These are phyloP conservation scores for Periconia sp. DNA, from an alignment of 2,329 filamentous ascomycete species.

Conservation along the genomic window DNA sequence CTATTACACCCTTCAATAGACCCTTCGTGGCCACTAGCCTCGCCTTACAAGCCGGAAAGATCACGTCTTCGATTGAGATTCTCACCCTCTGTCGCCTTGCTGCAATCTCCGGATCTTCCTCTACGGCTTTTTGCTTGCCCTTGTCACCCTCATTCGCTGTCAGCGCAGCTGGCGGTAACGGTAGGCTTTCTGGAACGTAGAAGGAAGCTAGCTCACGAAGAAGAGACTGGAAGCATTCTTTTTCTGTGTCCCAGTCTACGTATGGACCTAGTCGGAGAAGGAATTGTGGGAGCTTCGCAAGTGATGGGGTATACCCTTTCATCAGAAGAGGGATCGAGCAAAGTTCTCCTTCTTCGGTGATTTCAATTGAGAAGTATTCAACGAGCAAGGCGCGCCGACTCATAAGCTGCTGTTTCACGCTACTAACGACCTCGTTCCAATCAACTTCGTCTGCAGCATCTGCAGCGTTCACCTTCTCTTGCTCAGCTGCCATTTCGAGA, in stretches of 20 bases:
- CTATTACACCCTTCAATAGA: slow-evolving; percentile 78
- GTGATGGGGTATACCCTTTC: slow-evolving; percentile 84
- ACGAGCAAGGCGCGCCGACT: slow-evolving; percentile 82
- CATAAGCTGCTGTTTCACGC: slow-evolving; percentile 72
- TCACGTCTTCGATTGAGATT: slow-evolving; percentile 78
- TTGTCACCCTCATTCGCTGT: slow-evolving; percentile 49
- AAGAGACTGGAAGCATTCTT: slow-evolving; percentile 83
- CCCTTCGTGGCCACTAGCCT: slow-evolving; percentile 81
- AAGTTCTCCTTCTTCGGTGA: slow-evolving; percentile 79
- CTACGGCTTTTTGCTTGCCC: slow-evolving; percentile 22
- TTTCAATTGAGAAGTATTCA: slow-evolving; percentile 90
- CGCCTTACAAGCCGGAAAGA: slow-evolving; percentile 89
- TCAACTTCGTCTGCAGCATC: slow-evolving; percentile 63
- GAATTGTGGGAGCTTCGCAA: slow-evolving; percentile 88
- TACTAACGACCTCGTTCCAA: slow-evolving; percentile 68
- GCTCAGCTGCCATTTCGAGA: slow-evolving; percentile 73
- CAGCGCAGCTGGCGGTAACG: slow-evolving; percentile 49
- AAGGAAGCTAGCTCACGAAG: slow-evolving; percentile 86
- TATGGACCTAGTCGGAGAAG: slow-evolving; percentile 86
- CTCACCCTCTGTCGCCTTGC: slow-evolving; percentile 71
- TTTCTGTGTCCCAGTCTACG: slow-evolving; percentile 86
- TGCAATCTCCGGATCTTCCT: slow-evolving; percentile 50
- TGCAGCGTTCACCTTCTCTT: slow-evolving; percentile 64
- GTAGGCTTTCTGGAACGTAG: slow-evolving; percentile 87
- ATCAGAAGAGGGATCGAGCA: slow-evolving; percentile 81